A percentile compares a stretch with the other conserved stretches of the same genome.
These are phyloP conservation scores for Hondaea fermentalgiana DNA, from an alignment of 108 stramenopile genomes.

Conservation along the genomic window DNA sequence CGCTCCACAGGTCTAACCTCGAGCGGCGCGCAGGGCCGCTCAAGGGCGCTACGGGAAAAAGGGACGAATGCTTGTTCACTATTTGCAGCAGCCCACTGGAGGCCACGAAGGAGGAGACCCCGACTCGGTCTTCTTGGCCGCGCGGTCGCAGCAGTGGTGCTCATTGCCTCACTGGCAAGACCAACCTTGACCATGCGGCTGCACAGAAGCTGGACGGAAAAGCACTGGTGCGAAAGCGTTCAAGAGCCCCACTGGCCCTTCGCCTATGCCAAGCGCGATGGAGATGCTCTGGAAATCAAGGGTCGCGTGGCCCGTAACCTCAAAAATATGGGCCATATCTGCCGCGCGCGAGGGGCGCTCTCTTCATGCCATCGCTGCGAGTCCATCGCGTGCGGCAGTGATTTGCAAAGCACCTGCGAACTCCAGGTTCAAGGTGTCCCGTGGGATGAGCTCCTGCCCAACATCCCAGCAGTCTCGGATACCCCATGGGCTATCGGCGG, in stretches of 20 bases:
- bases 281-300: conserved; percentile 59
- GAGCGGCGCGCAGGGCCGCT: no score
- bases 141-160: no score
- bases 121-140: no score
- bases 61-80: no score
- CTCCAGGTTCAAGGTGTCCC: conserved; percentile 67
- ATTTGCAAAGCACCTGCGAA: conserved; percentile 33
- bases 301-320: conserved; percentile 55
- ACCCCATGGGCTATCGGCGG: conserved; percentile 73
- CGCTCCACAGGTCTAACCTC: no score
- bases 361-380: conserved; percentile 72
- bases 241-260: conserved; percentile 62
- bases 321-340: conserved; percentile 65
- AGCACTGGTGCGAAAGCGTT: conserved; percentile 54
- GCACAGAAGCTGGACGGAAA: conserved; percentile 48
- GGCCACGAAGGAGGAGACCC: no score
- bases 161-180: not conserved
- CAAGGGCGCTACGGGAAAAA: no score
- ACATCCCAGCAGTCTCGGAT: conserved; percentile 61
- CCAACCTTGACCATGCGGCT: conserved; percentile 38
- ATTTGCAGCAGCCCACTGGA: no score
- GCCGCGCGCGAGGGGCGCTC: conserved; percentile 50
- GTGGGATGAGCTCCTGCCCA: conserved; percentile 33
- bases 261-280: conserved; percentile 62
- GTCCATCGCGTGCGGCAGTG: conserved; percentile 53